phyloP scores from a whole-genome alignment of 179 eudicot species.

The Silene coronaria region DNA sequence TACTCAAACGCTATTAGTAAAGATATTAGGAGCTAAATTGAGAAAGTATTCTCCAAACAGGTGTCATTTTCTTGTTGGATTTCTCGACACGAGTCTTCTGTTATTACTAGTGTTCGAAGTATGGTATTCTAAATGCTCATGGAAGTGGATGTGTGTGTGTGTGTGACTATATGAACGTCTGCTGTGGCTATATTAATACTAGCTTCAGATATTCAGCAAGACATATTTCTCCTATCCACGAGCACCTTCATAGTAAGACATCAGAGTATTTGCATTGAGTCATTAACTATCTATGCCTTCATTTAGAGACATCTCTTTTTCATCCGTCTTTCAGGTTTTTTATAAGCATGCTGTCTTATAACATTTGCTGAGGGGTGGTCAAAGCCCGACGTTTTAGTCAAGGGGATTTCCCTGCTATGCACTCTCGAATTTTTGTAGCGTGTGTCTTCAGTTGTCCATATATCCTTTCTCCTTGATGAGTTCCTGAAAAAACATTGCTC shows the following conservation, averaged over 20 bases:
- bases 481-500: background rate
- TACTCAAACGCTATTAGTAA: background rate
- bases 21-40: background rate
- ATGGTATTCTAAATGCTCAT: background rate
- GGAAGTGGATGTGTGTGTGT: background rate
- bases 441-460: background rate
- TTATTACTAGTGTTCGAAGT: background rate
- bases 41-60: background rate
- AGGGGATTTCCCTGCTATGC: background rate
- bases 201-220: no score
- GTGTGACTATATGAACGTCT: background rate
- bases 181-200: background rate
- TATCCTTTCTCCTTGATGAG: background rate
- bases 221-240: background rate
- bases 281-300: background rate
- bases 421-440: background rate
- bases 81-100: background rate
- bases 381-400: background rate
- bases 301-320: background rate
- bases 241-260: background rate
- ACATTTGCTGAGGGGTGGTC: background rate
- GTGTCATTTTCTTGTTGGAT: background rate
- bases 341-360: background rate
- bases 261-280: background rate
- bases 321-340: background rate